Base-by-base conservation (phyloP, 2,329 filamentous ascomycete species). In the Daldinia sp. region DNA sequence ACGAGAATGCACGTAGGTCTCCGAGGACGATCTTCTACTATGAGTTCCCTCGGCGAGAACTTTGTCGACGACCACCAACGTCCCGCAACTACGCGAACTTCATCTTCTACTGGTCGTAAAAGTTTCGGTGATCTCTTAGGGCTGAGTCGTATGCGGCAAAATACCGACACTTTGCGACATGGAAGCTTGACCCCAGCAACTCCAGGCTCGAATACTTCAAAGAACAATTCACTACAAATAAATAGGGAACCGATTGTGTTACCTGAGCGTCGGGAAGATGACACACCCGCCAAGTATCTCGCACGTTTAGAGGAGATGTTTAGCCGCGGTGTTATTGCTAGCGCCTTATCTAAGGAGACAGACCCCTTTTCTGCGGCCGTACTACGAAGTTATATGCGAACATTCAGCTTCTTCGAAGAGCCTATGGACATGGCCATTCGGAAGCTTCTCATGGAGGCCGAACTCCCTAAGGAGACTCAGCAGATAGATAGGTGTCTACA, bases 371-470 rank as follows among this genome's bases (percentile, higher is more conserved):
- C 90, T 53, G 88, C 90, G 66, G 89, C 93, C 0, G 94, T 97
- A 2, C 81, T 99, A 63, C 89, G 95, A 67, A 98, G 95, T 77
- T 98, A 97, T 77, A 98, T 98, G 92, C 90, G 95, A 60, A 92
- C 92, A 20, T 98, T 98, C 79, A 90, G 91, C 59, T 98, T 98
- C 81, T 98, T 98, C 75, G 94, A 93, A 30, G 95, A 98, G 74
- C 96, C 96, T 0, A 95, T 99, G 84, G 96, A 99, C 78, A 98
- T 99, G 94, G 93, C 95, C 1, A 90, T 98, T 71, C 90, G 96
- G 41, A 98, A 98, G 79, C 86, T 99, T 55, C 85, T 99, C 62
- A 97, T 98, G 92, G 94, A 98, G 78, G 94, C 96, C 2, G 95
- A 98, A 79, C 82, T 99, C 35, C 96, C 96, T 3, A 97, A 97